These are phyloP conservation scores for Solanum aculeatissimum DNA, from an alignment of 305 asterid genomes.

Conservation along the genomic window DNA sequence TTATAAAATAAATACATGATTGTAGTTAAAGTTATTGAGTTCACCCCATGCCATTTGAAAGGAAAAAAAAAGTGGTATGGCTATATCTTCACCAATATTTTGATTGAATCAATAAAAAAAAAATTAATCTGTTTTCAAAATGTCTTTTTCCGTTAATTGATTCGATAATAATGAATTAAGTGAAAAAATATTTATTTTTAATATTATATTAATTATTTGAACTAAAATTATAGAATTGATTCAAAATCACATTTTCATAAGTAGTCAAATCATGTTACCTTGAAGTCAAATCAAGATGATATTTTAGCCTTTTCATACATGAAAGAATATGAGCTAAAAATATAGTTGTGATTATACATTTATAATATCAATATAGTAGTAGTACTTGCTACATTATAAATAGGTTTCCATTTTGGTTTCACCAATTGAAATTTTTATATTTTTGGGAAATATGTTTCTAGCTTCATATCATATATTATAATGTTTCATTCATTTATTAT, in stretches of 20 bases:
- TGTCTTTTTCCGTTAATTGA: no score
- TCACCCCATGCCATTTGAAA: no score
- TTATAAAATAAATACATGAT: no score
- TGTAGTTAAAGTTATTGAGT: no score
- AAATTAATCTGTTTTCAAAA: no score
- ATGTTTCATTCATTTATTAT: background rate
- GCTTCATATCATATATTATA: background rate
- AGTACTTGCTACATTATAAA: background rate
- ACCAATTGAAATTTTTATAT: background rate
- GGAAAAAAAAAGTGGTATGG: no score
- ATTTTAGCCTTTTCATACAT: background rate
- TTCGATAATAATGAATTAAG: background rate
- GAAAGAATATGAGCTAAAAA: background rate
- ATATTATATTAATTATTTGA: no score
- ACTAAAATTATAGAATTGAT: background rate
- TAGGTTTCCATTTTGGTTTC: background rate
- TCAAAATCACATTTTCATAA: background rate
- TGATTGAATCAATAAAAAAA: background rate
- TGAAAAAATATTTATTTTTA: no score
- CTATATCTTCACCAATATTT: no score
- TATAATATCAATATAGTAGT: background rate
- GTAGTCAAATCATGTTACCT: background rate
- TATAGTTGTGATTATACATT: background rate
- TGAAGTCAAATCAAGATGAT: background rate
- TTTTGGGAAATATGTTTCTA: background rate